phyloP scores from a whole-genome alignment of 306 rosid species.

The Ormosia semicastrata region DNA sequence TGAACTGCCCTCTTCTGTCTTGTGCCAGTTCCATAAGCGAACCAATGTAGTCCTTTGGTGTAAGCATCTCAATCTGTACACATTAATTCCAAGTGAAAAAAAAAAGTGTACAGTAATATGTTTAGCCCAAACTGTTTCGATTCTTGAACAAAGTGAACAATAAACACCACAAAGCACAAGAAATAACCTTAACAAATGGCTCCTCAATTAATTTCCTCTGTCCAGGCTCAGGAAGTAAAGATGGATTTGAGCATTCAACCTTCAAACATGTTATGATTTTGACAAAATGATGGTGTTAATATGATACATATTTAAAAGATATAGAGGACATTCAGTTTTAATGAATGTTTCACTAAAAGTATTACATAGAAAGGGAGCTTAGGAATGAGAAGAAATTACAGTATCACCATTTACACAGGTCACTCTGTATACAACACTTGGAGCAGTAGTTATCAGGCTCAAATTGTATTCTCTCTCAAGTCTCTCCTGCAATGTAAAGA shows the following conservation, averaged over 20 bases:
- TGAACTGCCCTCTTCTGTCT: conserved; percentile 90
- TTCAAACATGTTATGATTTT: conserved; percentile 30
- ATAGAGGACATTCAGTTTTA: conserved; percentile 15
- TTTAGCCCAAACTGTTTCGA: conserved; percentile 17
- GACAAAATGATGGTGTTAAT: conserved; percentile 24
- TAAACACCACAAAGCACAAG: conserved; percentile 15
- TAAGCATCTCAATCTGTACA: conserved; percentile 84
- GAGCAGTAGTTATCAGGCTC: conserved; percentile 83
- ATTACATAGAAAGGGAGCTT: conserved; percentile 35
- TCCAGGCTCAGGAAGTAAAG: conserved; percentile 77
- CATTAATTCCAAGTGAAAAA: conserved; percentile 29
- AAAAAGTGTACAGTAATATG: not conserved
- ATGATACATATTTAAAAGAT: conserved; percentile 12
- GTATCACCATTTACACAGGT: conserved; percentile 66
- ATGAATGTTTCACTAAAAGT: conserved; percentile 14
- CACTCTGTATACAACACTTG: conserved; percentile 81
- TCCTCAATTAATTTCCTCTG: conserved; percentile 76
- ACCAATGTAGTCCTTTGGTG: conserved; percentile 90
- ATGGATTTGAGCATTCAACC: conserved; percentile 86
- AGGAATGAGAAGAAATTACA: conserved; percentile 71
- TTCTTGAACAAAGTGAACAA: conserved; percentile 19
- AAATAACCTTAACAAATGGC: conserved; percentile 68
- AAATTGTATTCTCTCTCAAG: conserved; percentile 82
- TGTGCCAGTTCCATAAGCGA: conserved; percentile 90
- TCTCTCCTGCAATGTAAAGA: conserved; percentile 56